Conservation (phyloP, 2,329 filamentous ascomycete genomes). For the Penicillium glabrum region DNA sequence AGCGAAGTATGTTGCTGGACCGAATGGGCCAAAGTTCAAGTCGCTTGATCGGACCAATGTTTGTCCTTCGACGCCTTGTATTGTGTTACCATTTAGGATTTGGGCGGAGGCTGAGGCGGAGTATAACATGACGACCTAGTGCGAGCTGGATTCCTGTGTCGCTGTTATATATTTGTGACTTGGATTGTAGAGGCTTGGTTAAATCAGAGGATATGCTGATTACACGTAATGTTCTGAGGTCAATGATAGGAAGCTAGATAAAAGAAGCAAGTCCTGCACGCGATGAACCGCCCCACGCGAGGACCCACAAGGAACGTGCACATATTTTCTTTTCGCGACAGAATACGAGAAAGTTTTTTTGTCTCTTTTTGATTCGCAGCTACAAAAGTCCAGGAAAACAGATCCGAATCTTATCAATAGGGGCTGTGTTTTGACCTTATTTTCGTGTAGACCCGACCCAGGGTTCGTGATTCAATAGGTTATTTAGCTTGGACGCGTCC, state of each 20-base stretch:
- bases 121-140: neutral
- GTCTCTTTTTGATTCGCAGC: neutral
- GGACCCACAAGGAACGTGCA: neutral
- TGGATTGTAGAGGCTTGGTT: neutral
- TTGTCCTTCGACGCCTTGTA: constrained; percentile 55
- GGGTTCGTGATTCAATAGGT: neutral
- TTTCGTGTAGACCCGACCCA: neutral
- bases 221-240: no score
- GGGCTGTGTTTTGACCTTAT: neutral
- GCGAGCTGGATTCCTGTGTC: neutral
- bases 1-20: constrained; percentile 58
- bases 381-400: neutral
- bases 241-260: neutral
- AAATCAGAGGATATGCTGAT: neutral
- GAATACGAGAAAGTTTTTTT: no score
- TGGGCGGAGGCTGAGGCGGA: constrained; percentile 12
- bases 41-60: constrained; percentile 55
- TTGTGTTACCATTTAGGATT: constrained; percentile 40
- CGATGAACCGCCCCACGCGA: neutral
- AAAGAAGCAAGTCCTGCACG: neutral
- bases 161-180: neutral
- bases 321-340: neutral
- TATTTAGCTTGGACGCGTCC: neutral
- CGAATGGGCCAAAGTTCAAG: constrained; percentile 63
- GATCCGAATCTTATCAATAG: neutral